Evolutionary conservation across 2,329 filamentous ascomycete species (phyloP).

Genomic region (Blastomyces silverae): DNA sequence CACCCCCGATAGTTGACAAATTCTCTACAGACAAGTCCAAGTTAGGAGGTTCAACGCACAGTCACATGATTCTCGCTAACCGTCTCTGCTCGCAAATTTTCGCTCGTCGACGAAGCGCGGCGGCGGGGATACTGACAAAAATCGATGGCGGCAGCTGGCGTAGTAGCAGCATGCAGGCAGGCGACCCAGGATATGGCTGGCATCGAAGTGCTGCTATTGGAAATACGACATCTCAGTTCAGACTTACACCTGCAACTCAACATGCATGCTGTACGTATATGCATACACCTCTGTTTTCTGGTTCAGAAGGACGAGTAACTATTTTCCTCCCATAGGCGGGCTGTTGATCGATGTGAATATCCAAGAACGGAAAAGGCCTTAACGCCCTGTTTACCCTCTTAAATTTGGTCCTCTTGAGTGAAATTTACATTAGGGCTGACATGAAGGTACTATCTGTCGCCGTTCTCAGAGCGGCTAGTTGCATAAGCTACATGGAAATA

Average conservation of each 20-base stretch:
- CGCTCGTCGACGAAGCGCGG: constrained; percentile 1
- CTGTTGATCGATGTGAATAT: not conserved
- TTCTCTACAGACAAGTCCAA: not conserved
- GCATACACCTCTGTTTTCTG: constrained; percentile 1
- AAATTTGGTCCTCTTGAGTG: constrained; percentile 1
- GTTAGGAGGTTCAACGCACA: not conserved
- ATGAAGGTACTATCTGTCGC: not conserved
- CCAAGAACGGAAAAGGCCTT: not conserved
- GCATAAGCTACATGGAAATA: not conserved
- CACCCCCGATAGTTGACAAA: not conserved
- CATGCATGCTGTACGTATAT: constrained; percentile 8
- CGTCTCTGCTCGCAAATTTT: not conserved
- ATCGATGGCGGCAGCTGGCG: not conserved
- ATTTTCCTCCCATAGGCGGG: not conserved
- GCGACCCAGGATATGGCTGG: constrained; percentile 6
- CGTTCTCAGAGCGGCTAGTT: constrained; percentile 7
- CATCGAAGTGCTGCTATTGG: constrained; percentile 3
- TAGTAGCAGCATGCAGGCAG: not conserved
- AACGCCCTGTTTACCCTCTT: constrained; percentile 4
- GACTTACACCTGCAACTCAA: constrained; percentile 4
- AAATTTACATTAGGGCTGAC: constrained; percentile 12
- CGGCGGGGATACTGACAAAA: not conserved
- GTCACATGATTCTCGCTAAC: constrained; percentile 8
- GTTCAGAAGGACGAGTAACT: not conserved
- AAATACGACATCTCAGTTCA: constrained; percentile 4